A percentile compares a stretch with the other conserved stretches of the same genome.
These are phyloP conservation scores for Coprinopsis cinerea DNA, from an alignment of 768 basidiomycete genomes.

Conservation along the genomic window DNA sequence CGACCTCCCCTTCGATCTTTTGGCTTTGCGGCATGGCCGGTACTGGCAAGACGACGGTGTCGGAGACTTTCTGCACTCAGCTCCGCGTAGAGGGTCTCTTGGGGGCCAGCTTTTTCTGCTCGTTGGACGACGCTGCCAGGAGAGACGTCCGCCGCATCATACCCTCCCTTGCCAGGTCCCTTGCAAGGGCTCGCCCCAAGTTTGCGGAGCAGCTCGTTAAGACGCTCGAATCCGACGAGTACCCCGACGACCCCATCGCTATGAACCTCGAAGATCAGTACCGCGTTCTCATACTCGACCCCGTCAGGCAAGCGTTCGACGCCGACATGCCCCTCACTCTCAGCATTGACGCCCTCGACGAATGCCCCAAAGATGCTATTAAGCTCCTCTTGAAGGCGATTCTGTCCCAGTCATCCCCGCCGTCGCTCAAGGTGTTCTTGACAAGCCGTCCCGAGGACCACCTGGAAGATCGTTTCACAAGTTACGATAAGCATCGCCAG, in stretches of 20 bases:
- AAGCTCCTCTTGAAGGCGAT: constrained; percentile 13
- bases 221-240: not conserved
- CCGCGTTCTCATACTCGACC: not conserved
- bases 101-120: constrained; percentile 10
- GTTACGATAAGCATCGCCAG: constrained; percentile 1
- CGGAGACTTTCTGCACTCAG: constrained; percentile 5
- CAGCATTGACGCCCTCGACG: constrained; percentile 20
- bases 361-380: constrained; percentile 13
- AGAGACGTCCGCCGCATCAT: not conserved
- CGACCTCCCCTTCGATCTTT: not conserved
- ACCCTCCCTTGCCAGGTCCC: not conserved
- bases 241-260: not conserved
- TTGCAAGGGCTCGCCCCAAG: not conserved
- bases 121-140: not conserved
- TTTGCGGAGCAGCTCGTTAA: not conserved
- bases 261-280: constrained; percentile 1
- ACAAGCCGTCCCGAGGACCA: constrained; percentile 17
- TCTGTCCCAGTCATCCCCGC: constrained; percentile 6
- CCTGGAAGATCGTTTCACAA: constrained; percentile 4
- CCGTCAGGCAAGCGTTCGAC: not conserved
- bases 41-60: constrained; percentile 9
- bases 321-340: constrained; percentile 4
- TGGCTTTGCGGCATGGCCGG: constrained; percentile 8
- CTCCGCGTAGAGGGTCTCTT: not conserved
- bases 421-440: constrained; percentile 17